A percentile compares a stretch with the other conserved stretches of the same genome.
Evolutionary conservation across 2,329 filamentous ascomycete genomes (phyloP).

Genomic region (Myriosclerotinia curreyana): DNA sequence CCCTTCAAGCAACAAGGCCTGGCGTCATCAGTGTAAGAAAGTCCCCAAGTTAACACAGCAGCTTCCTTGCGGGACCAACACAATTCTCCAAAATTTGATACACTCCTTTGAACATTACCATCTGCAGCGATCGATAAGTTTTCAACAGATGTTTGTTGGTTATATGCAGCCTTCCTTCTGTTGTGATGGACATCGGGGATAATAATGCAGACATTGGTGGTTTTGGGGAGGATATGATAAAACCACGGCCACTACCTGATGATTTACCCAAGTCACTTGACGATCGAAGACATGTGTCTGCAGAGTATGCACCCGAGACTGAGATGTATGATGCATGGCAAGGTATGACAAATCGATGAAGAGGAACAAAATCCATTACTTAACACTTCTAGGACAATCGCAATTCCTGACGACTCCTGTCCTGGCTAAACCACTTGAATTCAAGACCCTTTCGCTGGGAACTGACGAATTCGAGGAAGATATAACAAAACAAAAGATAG

Average conservation of each 20-base stretch:
- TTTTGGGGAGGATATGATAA: conserved; percentile 37
- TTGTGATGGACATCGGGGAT: conserved; percentile 59
- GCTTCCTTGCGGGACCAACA: conserved; percentile 14
- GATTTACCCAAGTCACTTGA: conserved; percentile 91
- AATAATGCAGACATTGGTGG: conserved; percentile 43
- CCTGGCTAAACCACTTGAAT: conserved; percentile 77
- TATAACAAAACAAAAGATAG: conserved; percentile 51
- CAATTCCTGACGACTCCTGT: conserved; percentile 89
- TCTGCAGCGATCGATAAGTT: conserved; percentile 6
- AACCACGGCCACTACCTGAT: conserved; percentile 61
- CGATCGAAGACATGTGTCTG: conserved; percentile 70
- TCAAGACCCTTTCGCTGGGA: conserved; percentile 77
- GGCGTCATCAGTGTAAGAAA: conserved; percentile 15
- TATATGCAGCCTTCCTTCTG: conserved; percentile 35
- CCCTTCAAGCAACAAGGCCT: background rate
- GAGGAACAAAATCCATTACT: conserved; percentile 24
- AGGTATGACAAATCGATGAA: conserved; percentile 50
- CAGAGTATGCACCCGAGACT: conserved; percentile 68
- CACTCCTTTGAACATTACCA: background rate
- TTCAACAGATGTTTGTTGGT: conserved; percentile 30
- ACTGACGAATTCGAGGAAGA: conserved; percentile 69
- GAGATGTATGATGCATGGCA: conserved; percentile 99
- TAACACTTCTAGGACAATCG: conserved; percentile 68
- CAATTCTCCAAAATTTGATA: background rate
- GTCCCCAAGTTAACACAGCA: conserved; percentile 15